A percentile compares a stretch with the other conserved stretches of the same genome.
phyloP scores from a whole-genome alignment of 2,329 filamentous ascomycete species.

The Alternaria triticina region DNA sequence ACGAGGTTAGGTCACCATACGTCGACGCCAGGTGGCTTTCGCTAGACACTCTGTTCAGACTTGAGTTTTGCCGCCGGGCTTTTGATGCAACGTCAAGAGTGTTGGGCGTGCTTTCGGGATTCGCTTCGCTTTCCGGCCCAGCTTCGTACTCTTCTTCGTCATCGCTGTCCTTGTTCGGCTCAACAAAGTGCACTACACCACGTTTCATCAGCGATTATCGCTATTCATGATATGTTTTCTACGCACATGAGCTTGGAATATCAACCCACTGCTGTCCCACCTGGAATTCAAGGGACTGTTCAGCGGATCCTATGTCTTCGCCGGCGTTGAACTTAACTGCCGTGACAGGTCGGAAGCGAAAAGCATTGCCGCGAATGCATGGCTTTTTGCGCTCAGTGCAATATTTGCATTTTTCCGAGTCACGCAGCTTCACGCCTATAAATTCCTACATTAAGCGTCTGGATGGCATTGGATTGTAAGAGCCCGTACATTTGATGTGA shows the following conservation, averaged over 20 bases:
- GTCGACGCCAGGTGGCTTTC: background rate
- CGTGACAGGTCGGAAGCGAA: constrained; percentile 39
- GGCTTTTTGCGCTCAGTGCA: constrained; percentile 35
- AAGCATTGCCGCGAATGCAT: constrained; percentile 39
- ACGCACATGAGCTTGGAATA: constrained; percentile 34
- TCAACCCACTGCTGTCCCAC: constrained; percentile 36
- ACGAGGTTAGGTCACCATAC: constrained; percentile 14
- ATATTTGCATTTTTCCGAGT: constrained; percentile 39
- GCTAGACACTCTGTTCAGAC: background rate
- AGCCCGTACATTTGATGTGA: constrained; percentile 38
- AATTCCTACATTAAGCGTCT: background rate
- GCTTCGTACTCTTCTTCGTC: constrained; percentile 24
- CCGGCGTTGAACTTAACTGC: constrained; percentile 42
- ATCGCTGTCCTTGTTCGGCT: constrained; percentile 33
- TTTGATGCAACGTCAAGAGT: constrained; percentile 12
- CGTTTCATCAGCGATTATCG: background rate
- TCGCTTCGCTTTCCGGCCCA: constrained; percentile 10
- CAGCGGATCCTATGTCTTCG: constrained; percentile 38
- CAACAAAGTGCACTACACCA: constrained; percentile 34
- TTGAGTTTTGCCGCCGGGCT: background rate
- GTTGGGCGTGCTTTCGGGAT: constrained; percentile 1
- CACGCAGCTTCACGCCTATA: constrained; percentile 36
- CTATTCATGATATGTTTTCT: background rate
- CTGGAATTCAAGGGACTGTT: constrained; percentile 36
- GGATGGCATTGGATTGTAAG: background rate